Percentiles rank a stretch among this genome's conserved stretches.
Evolutionary conservation across 2,329 filamentous ascomycete species (phyloP).

Genomic region (Decorospora gaudefroyi): DNA sequence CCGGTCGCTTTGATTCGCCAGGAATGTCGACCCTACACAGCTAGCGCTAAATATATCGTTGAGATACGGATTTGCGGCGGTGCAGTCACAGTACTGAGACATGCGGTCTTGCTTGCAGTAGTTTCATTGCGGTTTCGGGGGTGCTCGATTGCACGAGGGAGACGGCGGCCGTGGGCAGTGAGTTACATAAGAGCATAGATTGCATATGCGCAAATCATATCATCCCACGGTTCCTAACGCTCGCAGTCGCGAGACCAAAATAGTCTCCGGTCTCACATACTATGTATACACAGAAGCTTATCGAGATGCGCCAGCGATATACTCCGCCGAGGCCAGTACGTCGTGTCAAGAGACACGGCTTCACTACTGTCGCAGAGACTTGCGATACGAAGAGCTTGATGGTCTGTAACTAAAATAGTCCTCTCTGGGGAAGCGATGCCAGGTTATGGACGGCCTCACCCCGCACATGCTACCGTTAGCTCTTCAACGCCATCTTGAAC

Average conservation of each 20-base stretch:
- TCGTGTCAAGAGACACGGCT: slow-evolving; percentile 6
- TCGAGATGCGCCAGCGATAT: slow-evolving; percentile 2
- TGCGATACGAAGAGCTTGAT: slow-evolving; percentile 4
- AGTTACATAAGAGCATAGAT: slow-evolving; percentile 23
- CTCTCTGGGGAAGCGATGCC: slow-evolving; percentile 9
- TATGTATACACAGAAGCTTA: slow-evolving; percentile 1
- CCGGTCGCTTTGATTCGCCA: neutral
- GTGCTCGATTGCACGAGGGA: neutral
- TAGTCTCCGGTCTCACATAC: slow-evolving; percentile 19
- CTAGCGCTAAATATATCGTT: slow-evolving; percentile 4
- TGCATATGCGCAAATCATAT: slow-evolving; percentile 25
- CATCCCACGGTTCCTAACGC: slow-evolving; percentile 18
- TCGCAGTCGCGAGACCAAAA: slow-evolving; percentile 17
- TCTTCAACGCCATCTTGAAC: slow-evolving; percentile 3
- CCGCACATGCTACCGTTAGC: slow-evolving; percentile 20
- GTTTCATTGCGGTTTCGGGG: slow-evolving; percentile 2
- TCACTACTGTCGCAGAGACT: slow-evolving; percentile 3
- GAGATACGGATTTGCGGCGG: slow-evolving; percentile 11
- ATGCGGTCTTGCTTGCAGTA: slow-evolving; percentile 12
- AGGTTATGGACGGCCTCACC: slow-evolving; percentile 12
- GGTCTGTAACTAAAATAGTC: slow-evolving; percentile 25
- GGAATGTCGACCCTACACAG: neutral
- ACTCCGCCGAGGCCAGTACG: slow-evolving; percentile 1
- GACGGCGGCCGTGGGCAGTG: slow-evolving; percentile 2
- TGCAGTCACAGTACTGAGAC: slow-evolving; percentile 3